Evolutionary conservation across 148 eudicot genomes (phyloP).

Genomic region (Nepenthes mirabilis): DNA sequence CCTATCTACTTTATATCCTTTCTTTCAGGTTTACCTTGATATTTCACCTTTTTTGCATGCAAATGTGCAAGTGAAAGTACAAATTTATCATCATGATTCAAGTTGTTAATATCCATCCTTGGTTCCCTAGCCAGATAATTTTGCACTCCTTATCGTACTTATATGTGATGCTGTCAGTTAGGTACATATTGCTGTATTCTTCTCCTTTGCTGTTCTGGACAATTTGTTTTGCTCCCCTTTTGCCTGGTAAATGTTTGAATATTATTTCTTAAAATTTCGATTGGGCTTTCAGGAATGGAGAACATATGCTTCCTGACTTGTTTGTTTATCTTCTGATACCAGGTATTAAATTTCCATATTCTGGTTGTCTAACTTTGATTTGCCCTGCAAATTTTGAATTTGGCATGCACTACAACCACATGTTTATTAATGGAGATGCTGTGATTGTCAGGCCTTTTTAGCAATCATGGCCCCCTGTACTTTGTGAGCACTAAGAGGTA

Average conservation of each 20-base stretch:
- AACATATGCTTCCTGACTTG: constrained; percentile 66
- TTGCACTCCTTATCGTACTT: too few relatives aligned
- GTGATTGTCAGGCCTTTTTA: constrained; percentile 62
- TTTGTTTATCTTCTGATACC: constrained; percentile 90
- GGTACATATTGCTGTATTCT: too few relatives aligned
- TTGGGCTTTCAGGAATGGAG: constrained; percentile 53
- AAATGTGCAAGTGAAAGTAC: too few relatives aligned
- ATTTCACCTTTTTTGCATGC: too few relatives aligned
- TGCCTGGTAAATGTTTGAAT: neutral
- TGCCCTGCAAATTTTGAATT: neutral
- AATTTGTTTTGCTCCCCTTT: neutral
- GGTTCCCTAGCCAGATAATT: too few relatives aligned
- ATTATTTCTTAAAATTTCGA: neutral
- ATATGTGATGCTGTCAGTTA: too few relatives aligned
- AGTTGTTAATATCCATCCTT: too few relatives aligned
- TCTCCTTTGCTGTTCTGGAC: neutral
- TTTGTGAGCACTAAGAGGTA: constrained; percentile 69
- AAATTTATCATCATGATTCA: too few relatives aligned
- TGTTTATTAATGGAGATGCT: neutral
- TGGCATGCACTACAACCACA: neutral
- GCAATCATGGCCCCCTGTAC: constrained; percentile 87
- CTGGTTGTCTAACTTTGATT: neutral
- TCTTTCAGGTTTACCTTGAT: too few relatives aligned
- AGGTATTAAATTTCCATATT: constrained; percentile 29
- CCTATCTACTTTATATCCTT: too few relatives aligned